Evolutionary conservation across 352 stramenopile species (phyloP), one percentile per base, ranked within the genome.

Genomic region (Phytophthora nicotianae): DNA sequence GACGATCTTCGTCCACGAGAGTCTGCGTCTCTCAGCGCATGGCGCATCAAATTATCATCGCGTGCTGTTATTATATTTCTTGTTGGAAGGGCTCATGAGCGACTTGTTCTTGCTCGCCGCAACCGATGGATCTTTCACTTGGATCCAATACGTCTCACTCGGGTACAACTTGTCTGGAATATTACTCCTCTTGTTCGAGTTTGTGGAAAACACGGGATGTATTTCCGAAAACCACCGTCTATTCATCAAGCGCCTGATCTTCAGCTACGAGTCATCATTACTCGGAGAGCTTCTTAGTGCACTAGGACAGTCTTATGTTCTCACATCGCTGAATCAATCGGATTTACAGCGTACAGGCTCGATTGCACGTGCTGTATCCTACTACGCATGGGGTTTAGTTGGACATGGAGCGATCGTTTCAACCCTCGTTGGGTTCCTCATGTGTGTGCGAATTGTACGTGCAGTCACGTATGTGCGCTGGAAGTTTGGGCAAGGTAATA

Each of bases 331-430:
- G 2, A 64, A 64, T 26, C 26, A 41, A 20, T 58, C 57, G 2
- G 26, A 50, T 29, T 11, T 64, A 6, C 38, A 38, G 16, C 1
- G 32, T 21, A 41, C 57, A 1, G 37, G 33, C 1, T 20, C 16
- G 10, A n/a, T 35, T 29, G 37, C 47, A 0, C 5, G 50, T 21
- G 20, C 32, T 10, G 26, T 64, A 3, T 64, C 57, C 2, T 64
- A 64, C 17, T 64, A 58, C 24, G 14, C 38, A 2, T 64, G 57
- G 57, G 29, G 57, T 46, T 51, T 58, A 14, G 38, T 50, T 37
- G 57, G 47, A 1, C 47, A 64, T 9, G 17, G 47, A 7, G 20
- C n/a, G 4, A 61, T 61, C 5, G 53, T 54, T 42, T 29, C 48
- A 14, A 41, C 21, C 20, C 48, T 54, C 17, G 13, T 62, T 32